These are phyloP conservation scores for Pyrenophora graminea DNA, from an alignment of 2,329 filamentous ascomycete genomes.

Conservation along the genomic window DNA sequence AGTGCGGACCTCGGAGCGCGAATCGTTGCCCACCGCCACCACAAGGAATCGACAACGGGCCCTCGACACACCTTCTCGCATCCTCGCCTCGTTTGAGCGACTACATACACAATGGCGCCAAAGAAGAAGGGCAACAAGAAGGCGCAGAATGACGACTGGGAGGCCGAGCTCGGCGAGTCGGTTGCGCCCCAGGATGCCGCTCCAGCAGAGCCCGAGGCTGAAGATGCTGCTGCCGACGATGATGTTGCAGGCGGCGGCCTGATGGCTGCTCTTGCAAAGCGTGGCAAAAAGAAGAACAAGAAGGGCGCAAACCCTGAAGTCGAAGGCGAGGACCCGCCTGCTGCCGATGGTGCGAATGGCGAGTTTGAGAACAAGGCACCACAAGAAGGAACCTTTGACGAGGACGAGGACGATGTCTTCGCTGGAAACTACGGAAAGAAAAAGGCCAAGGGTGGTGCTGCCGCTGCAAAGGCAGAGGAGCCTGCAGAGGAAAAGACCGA, in stretches of 20 bases:
- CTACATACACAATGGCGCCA: slow-evolving; percentile 70
- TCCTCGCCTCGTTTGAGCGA: background rate
- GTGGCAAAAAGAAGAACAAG: slow-evolving; percentile 81
- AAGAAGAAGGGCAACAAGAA: slow-evolving; percentile 95
- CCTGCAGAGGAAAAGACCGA: slow-evolving; percentile 46
- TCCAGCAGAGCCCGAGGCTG: slow-evolving; percentile 34
- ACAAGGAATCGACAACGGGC: slow-evolving; percentile 7
- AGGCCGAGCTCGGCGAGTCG: slow-evolving; percentile 84
- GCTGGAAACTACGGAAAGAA: slow-evolving; percentile 68
- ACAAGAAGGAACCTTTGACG: slow-evolving; percentile 70
- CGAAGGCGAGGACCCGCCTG: slow-evolving; percentile 65
- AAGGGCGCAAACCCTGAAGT: slow-evolving; percentile 69
- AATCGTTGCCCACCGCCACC: slow-evolving; percentile 19
- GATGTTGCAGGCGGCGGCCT: slow-evolving; percentile 55
- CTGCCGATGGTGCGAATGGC: slow-evolving; percentile 45
- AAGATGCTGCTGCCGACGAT: slow-evolving; percentile 53
- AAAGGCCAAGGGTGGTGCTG: slow-evolving; percentile 65
- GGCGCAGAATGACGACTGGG: slow-evolving; percentile 92
- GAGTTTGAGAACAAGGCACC: slow-evolving; percentile 70
- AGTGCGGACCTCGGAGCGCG: slow-evolving; percentile 1
- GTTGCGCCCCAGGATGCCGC: slow-evolving; percentile 64
- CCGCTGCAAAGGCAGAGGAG: slow-evolving; percentile 45
- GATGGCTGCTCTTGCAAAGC: slow-evolving; percentile 58
- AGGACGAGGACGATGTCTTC: slow-evolving; percentile 82
- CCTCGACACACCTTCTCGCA: slow-evolving; percentile 1